A percentile compares a stretch with the other conserved stretches of the same genome.
These are phyloP conservation scores for Wolfiporia cocos DNA, from an alignment of 1,284 basidiomycete species.

Conservation along the genomic window DNA sequence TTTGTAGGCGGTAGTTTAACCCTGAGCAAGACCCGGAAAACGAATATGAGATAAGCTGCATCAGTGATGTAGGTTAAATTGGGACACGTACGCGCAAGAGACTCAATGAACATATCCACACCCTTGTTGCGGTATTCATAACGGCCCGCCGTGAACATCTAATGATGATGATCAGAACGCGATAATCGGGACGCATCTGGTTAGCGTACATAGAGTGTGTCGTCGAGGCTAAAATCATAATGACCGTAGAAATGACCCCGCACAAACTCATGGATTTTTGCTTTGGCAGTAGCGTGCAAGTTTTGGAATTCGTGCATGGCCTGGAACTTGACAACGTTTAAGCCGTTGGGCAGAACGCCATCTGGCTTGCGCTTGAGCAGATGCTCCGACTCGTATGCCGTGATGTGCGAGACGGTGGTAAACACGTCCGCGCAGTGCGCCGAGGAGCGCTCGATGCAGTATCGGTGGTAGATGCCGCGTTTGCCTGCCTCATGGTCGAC, in stretches of 20 bases:
- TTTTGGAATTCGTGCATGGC: constrained; percentile 99
- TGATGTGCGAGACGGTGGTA: constrained; percentile 97
- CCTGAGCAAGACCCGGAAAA: constrained; percentile 30
- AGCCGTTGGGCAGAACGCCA: constrained; percentile 95
- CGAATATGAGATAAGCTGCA: too few relatives aligned
- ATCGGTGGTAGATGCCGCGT: constrained; percentile 87
- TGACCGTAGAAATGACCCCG: constrained; percentile 98
- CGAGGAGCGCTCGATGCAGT: constrained; percentile 95
- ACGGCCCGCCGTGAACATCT: constrained; percentile 97
- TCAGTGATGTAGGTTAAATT: background rate
- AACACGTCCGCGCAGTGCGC: constrained; percentile 97
- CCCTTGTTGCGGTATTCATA: constrained; percentile 99
- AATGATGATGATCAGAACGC: constrained; percentile 9
- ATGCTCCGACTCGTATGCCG: constrained; percentile 95
- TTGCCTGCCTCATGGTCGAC: constrained; percentile 99
- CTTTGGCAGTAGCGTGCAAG: constrained; percentile 85
- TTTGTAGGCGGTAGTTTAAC: constrained; percentile 85
- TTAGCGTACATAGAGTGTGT: constrained; percentile 81
- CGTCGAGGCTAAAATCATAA: constrained; percentile 93
- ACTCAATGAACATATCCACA: constrained; percentile 99
- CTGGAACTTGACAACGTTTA: constrained; percentile 96
- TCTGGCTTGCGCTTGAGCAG: constrained; percentile 97
- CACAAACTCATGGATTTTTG: constrained; percentile 97
- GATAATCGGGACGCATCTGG: background rate
- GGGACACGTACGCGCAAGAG: constrained; percentile 68